Percentiles rank a stretch among this genome's conserved stretches.
Evolutionary conservation across 805 yeast genomes (phyloP).

Genomic region (Wickerhamiella alocasiicola): DNA sequence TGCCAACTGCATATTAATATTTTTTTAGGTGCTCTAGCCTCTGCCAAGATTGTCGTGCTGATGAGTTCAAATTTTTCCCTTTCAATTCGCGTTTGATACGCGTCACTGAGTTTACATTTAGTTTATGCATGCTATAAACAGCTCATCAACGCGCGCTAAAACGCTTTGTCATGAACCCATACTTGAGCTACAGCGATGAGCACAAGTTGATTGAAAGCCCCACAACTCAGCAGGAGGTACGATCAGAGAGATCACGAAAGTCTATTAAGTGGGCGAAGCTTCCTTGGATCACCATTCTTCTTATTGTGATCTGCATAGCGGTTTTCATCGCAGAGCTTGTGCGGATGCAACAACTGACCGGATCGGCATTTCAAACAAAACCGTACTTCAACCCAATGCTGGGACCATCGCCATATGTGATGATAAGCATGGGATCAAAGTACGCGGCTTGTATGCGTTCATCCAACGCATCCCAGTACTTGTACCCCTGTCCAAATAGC

Average conservation of each 20-base stretch:
- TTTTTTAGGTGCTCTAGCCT: too few species aligned
- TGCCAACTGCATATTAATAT: too few species aligned
- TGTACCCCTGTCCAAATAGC: slow-evolving; percentile 60
- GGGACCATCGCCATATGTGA: slow-evolving; percentile 57
- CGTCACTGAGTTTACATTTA: too few species aligned
- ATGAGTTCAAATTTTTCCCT: too few species aligned
- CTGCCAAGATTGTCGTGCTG: too few species aligned
- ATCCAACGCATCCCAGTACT: slow-evolving; percentile 35
- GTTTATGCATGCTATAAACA: too few species aligned
- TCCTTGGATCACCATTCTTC: slow-evolving; percentile 25
- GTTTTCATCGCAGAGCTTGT: slow-evolving; percentile 54
- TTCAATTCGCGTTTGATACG: too few species aligned
- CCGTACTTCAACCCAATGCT: slow-evolving; percentile 71
- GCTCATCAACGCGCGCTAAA: too few species aligned
- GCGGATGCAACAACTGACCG: slow-evolving; percentile 46
- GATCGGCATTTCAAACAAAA: slow-evolving; percentile 50
- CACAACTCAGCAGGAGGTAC: too few species aligned
- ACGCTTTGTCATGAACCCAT: not conserved
- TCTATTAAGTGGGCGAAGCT: slow-evolving; percentile 1
- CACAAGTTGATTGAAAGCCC: too few species aligned
- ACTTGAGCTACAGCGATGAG: slow-evolving; percentile 6
- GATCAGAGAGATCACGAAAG: too few species aligned
- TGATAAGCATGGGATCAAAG: slow-evolving; percentile 58
- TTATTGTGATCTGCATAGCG: slow-evolving; percentile 30
- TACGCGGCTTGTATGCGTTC: slow-evolving; percentile 59